phyloP scores from a whole-genome alignment of 106 monocot genomes.

The Allium sativum region DNA sequence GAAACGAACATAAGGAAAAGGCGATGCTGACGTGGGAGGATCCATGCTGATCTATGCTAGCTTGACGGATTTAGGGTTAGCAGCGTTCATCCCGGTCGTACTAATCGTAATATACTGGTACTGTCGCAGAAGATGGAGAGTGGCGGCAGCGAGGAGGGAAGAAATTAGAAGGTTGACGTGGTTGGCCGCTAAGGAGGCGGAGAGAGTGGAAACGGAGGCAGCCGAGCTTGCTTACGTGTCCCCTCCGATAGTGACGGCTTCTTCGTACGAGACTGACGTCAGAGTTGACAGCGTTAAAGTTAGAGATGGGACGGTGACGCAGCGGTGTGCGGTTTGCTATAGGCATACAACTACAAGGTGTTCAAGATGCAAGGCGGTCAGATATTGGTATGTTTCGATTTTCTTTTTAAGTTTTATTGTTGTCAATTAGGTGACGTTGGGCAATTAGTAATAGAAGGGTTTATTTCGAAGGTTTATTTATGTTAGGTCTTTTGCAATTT shows the following conservation, averaged over 20 bases:
- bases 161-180: constrained; percentile 15
- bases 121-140: constrained; percentile 15
- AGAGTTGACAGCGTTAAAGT: not conserved
- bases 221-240: constrained; percentile 4
- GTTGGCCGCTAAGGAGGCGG: constrained; percentile 16
- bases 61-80: too few relatives aligned
- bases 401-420: not conserved
- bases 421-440: too few relatives aligned
- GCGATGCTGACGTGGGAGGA: too few relatives aligned
- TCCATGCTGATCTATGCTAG: too few relatives aligned
- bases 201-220: constrained; percentile 16
- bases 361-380: constrained; percentile 29
- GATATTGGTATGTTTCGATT: constrained; percentile 24
- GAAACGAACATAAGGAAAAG: too few relatives aligned
- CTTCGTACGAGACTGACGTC: not conserved
- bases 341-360: constrained; percentile 28
- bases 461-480: too few relatives aligned
- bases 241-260: not conserved
- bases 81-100: too few relatives aligned
- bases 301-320: not conserved
- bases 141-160: constrained; percentile 21
- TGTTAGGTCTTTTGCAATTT: too few relatives aligned
- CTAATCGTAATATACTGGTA: too few relatives aligned
- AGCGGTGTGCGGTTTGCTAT: constrained; percentile 26
- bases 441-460: too few relatives aligned